Evolutionary conservation across 805 yeast species (phyloP).

Genomic region (Cyberlindnera saturnus): DNA sequence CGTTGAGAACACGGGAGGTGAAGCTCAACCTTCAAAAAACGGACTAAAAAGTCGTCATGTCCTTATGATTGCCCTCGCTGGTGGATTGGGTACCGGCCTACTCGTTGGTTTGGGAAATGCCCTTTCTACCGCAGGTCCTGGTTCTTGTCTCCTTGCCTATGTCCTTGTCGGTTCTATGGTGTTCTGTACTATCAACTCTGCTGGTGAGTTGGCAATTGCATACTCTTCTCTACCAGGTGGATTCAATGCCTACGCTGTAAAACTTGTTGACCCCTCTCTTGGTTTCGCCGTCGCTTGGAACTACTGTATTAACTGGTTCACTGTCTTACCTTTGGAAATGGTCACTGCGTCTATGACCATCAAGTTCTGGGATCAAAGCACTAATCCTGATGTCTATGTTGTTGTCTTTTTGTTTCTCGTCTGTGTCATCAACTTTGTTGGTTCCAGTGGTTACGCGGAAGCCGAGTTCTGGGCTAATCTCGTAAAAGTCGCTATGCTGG

Average conservation of each 20-base stretch:
- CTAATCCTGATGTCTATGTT: constrained; percentile 55
- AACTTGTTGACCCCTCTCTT: constrained; percentile 49
- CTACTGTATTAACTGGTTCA: constrained; percentile 58
- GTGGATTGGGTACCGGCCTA: constrained; percentile 71
- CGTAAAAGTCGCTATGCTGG: constrained; percentile 55
- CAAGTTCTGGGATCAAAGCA: constrained; percentile 47
- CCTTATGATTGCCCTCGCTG: constrained; percentile 65
- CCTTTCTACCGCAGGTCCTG: constrained; percentile 40
- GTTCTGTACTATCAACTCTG: constrained; percentile 52
- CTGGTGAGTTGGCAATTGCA: constrained; percentile 62
- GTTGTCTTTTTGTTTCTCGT: constrained; percentile 44
- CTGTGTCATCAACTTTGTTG: constrained; percentile 36
- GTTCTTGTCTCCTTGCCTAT: constrained; percentile 48
- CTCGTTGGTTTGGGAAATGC: constrained; percentile 52
- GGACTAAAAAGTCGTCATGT: constrained; percentile 16
- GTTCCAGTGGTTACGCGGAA: constrained; percentile 55
- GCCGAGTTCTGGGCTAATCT: constrained; percentile 61
- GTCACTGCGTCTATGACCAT: constrained; percentile 62
- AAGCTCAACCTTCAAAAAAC: constrained; percentile 20
- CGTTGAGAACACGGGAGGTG: constrained; percentile 17
- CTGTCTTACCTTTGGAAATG: constrained; percentile 56
- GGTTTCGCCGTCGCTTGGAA: constrained; percentile 60
- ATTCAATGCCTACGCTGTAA: constrained; percentile 50
- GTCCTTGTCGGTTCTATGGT: constrained; percentile 52
- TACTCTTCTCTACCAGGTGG: constrained; percentile 57